Percentiles rank a stretch among this genome's conserved stretches.
phyloP scores from a whole-genome alignment of 164 flowering plant species.

The Dillenia suffruticosa region DNA sequence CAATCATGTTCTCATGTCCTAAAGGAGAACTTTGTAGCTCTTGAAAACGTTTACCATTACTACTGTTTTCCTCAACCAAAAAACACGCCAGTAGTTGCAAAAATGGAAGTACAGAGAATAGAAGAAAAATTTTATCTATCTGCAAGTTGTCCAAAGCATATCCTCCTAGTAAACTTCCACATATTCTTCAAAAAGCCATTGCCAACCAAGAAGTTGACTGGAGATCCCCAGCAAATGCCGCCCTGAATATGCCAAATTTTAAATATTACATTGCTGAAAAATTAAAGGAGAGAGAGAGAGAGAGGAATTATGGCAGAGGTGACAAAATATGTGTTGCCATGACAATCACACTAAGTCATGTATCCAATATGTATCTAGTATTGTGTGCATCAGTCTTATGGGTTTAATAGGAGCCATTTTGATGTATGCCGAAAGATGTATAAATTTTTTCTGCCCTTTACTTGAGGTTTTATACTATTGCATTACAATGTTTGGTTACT shows the following conservation, averaged over 20 bases:
- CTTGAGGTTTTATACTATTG: too few relatives aligned
- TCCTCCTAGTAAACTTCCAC: slow-evolving; percentile 88
- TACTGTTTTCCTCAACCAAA: slow-evolving; percentile 58
- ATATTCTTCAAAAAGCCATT: slow-evolving; percentile 92
- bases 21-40: slow-evolving; percentile 21
- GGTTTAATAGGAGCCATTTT: too few relatives aligned
- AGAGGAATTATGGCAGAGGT: slow-evolving; percentile 4
- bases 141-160: slow-evolving; percentile 56
- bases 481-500: too few relatives aligned
- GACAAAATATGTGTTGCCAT: background rate
- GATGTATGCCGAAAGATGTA: too few relatives aligned
- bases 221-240: slow-evolving; percentile 88
- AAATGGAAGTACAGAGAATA: slow-evolving; percentile 66
- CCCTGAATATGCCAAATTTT: slow-evolving; percentile 34
- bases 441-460: too few relatives aligned
- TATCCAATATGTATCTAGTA: too few relatives aligned
- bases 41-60: slow-evolving; percentile 19
- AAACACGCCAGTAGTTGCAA: slow-evolving; percentile 78
- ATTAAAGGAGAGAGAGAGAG: background rate
- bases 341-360: background rate
- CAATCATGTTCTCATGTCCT: slow-evolving; percentile 20
- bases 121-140: slow-evolving; percentile 63
- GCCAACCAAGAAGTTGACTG: slow-evolving; percentile 88
- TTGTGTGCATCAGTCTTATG: too few relatives aligned
- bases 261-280: too few relatives aligned